These are phyloP conservation scores for Auxenochlorella pyrenoidosa DNA, from an alignment of 139 green algal species.

Conservation along the genomic window DNA sequence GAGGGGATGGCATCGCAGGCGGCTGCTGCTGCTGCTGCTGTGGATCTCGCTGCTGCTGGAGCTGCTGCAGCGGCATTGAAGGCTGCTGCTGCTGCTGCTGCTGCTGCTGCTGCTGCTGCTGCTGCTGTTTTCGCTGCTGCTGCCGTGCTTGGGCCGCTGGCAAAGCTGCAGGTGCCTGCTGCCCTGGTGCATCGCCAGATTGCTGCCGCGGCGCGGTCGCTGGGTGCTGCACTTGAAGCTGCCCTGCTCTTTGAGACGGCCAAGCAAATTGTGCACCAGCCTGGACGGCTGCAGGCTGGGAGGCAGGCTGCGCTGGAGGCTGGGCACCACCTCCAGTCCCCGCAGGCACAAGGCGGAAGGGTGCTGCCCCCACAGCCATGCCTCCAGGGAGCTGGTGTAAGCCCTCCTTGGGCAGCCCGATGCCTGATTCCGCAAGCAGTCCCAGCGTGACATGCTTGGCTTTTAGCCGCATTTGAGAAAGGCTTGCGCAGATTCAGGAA, in stretches of 20 bases:
- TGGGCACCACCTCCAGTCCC: not conserved
- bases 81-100: not conserved
- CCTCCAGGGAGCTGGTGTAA: not conserved
- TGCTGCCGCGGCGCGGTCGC: not conserved
- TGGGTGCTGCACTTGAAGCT: not conserved
- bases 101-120: not conserved
- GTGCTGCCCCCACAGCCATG: not conserved
- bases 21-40: not conserved
- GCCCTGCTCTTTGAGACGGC: not conserved
- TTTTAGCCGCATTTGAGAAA: conserved; percentile 1
- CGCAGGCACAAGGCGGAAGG: conserved; percentile 3
- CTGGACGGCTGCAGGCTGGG: not conserved
- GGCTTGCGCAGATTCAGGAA: no score
- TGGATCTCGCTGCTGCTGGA: no score
- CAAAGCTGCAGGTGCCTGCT: not conserved
- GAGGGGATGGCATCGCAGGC: not conserved
- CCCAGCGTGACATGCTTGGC: conserved; percentile 2
- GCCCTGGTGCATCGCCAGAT: not conserved
- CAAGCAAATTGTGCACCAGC: no score
- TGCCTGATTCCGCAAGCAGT: not conserved
- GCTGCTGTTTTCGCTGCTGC: not conserved
- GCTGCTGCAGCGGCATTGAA: no score
- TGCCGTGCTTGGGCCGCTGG: not conserved
- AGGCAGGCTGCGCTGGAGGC: not conserved
- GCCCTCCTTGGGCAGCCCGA: not conserved